Base-by-base conservation (phyloP, 2,329 filamentous ascomycete genomes). In the Harringtonia lauricola region DNA sequence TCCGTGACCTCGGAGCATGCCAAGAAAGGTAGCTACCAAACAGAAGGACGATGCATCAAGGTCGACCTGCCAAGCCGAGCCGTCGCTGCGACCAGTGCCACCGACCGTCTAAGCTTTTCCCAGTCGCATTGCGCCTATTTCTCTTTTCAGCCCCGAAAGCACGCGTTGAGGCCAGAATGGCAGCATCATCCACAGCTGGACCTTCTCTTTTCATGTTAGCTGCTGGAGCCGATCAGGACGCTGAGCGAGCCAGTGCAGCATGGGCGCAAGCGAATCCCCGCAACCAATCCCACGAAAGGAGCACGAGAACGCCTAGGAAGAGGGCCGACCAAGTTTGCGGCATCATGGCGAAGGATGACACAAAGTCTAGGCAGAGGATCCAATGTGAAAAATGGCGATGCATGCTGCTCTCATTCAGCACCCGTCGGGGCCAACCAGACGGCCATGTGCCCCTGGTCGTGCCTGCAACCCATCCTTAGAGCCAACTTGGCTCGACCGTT, bases 141-240 rank as follows among this genome's bases (percentile, higher is more conserved):
- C 7, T 26, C 6, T 26, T 26, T 10, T 10, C 24, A 26, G 24
- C 24, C n/a, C n/a, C 12, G 15, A 26, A 41, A 34, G 39, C 29
- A 34, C 39, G 39, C 30, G 15, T 28, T 14, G 8, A 12, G 10
- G 15, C 12, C 10, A 10, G 14, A 28, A 26, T 12, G 14, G 2
- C 17, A n/a, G 13, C n/a, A 22, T 9, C 14, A 33, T 13, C 6
- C 9, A 6, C 17, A 2, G 22, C 33, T 5, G 13, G 39, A 46
- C 44, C 44, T 46, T 46, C 44, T 46, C 18, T 30, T 46, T 46
- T 46, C 28, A 46, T 46, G 14, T 42, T 46, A 46, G 44, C 40
- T n/a, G n/a, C n/a, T 19, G 30, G 26, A 26, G 34, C 33, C 38
- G 33, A 12, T 37, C 34, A n/a, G 17, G 19, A 19, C 37, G n/a